These are phyloP conservation scores for Hygrocybe coccinea DNA, from an alignment of 768 basidiomycete genomes.

Conservation along the genomic window DNA sequence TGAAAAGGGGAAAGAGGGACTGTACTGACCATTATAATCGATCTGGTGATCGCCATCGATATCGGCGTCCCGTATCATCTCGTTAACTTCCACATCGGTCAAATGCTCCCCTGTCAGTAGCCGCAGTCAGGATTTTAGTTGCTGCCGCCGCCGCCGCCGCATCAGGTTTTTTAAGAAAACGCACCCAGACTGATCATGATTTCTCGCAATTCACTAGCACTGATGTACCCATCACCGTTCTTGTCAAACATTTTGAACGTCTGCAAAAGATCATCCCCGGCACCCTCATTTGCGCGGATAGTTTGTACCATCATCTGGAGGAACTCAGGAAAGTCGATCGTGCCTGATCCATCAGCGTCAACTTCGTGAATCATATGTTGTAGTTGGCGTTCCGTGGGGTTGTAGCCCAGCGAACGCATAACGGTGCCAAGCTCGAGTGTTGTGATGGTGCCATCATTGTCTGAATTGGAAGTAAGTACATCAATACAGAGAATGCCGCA, in stretches of 20 bases:
- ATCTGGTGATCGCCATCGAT: constrained; percentile 77
- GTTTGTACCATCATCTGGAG: constrained; percentile 43
- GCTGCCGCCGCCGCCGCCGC: no score
- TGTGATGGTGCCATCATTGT: constrained; percentile 48
- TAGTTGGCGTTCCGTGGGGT: constrained; percentile 45
- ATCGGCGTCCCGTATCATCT: constrained; percentile 50
- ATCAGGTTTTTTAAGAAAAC: no score
- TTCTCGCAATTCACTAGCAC: constrained; percentile 76
- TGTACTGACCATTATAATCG: constrained; percentile 62
- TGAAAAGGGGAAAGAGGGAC: constrained; percentile 4
- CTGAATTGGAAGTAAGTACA: constrained; percentile 42
- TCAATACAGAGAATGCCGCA: constrained; percentile 53
- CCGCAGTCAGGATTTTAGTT: background rate
- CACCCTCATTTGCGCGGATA: constrained; percentile 34
- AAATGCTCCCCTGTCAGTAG: background rate
- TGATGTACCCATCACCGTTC: constrained; percentile 90
- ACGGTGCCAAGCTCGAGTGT: constrained; percentile 45
- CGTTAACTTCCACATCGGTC: background rate
- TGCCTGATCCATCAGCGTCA: constrained; percentile 42
- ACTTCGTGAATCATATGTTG: constrained; percentile 47
- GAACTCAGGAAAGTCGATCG: constrained; percentile 47
- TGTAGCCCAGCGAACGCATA: constrained; percentile 47
- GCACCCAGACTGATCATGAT: constrained; percentile 89
- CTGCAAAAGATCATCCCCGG: constrained; percentile 44
- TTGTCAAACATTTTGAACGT: constrained; percentile 78